phyloP scores from a whole-genome alignment of 495 filamentous ascomycete species.

The Glonium stellatum region DNA sequence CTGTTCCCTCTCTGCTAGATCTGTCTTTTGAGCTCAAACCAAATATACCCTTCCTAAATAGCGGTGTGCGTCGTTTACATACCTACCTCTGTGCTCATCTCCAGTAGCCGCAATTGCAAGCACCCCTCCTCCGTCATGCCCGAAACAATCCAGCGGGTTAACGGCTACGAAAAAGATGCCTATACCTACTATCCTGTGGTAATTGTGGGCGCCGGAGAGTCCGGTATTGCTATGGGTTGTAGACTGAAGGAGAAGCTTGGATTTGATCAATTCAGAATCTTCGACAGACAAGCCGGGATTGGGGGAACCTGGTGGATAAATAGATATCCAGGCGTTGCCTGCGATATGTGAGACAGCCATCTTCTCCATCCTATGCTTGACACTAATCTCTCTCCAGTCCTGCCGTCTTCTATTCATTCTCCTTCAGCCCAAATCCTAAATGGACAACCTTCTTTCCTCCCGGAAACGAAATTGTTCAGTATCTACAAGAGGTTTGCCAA shows the following conservation, averaged over 20 bases:
- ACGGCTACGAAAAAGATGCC: constrained; percentile 44
- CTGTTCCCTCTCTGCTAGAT: too few relatives aligned
- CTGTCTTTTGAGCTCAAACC: too few relatives aligned
- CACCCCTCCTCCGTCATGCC: constrained; percentile 5
- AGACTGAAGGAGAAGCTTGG: constrained; percentile 52
- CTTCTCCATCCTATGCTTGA: neutral
- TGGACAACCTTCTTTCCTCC: constrained; percentile 53
- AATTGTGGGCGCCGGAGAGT: constrained; percentile 56
- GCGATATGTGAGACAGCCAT: constrained; percentile 25
- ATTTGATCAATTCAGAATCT: constrained; percentile 58
- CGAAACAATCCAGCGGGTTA: constrained; percentile 41
- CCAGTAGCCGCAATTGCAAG: neutral
- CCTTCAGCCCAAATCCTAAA: constrained; percentile 51
- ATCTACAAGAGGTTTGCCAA: constrained; percentile 52
- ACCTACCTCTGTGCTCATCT: too few relatives aligned
- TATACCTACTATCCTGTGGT: constrained; percentile 51
- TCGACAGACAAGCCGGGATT: constrained; percentile 54
- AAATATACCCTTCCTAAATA: too few relatives aligned
- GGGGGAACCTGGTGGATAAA: constrained; percentile 68
- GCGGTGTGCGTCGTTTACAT: too few relatives aligned
- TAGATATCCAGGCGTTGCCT: constrained; percentile 55
- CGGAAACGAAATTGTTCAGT: constrained; percentile 51
- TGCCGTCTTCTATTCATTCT: constrained; percentile 57
- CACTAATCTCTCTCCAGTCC: constrained; percentile 15
- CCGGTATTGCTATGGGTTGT: constrained; percentile 60